Conservation (phyloP, 768 basidiomycete genomes). For the Cystofilobasidium macerans region DNA sequence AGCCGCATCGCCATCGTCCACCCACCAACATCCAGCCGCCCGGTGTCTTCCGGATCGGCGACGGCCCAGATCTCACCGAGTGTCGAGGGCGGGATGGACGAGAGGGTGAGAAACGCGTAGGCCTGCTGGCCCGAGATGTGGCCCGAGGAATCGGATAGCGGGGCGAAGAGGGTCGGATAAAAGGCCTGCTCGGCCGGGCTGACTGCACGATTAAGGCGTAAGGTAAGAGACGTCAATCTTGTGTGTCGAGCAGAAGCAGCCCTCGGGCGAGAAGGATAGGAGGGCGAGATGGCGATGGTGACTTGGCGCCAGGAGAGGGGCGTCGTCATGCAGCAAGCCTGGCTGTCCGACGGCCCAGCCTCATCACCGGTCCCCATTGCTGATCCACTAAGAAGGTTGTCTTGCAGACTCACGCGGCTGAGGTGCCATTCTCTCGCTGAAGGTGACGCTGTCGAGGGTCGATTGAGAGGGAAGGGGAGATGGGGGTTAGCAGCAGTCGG, state of each 20-base stretch:
- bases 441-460: neutral
- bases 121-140: slow-evolving; percentile 66
- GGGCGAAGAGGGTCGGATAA: slow-evolving; percentile 24
- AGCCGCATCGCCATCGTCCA: slow-evolving; percentile 79
- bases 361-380: too few relatives aligned
- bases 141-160: slow-evolving; percentile 30
- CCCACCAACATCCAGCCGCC: slow-evolving; percentile 77
- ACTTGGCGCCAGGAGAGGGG: too few relatives aligned
- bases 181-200: slow-evolving; percentile 22
- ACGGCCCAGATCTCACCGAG: slow-evolving; percentile 91
- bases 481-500: neutral
- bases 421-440: neutral
- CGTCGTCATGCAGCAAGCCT: too few relatives aligned
- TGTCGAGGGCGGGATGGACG: slow-evolving; percentile 61
- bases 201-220: neutral
- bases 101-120: slow-evolving; percentile 70
- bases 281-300: too few relatives aligned
- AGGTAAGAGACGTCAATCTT: too few relatives aligned
- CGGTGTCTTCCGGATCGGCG: slow-evolving; percentile 86
- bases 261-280: too few relatives aligned
- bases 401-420: neutral
- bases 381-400: too few relatives aligned
- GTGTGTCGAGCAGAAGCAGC: too few relatives aligned
- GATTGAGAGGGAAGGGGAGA: neutral
- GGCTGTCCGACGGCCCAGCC: too few relatives aligned